Evolutionary conservation across 495 filamentous ascomycete species (phyloP).

Genomic region (Bryoglossum gracile): DNA sequence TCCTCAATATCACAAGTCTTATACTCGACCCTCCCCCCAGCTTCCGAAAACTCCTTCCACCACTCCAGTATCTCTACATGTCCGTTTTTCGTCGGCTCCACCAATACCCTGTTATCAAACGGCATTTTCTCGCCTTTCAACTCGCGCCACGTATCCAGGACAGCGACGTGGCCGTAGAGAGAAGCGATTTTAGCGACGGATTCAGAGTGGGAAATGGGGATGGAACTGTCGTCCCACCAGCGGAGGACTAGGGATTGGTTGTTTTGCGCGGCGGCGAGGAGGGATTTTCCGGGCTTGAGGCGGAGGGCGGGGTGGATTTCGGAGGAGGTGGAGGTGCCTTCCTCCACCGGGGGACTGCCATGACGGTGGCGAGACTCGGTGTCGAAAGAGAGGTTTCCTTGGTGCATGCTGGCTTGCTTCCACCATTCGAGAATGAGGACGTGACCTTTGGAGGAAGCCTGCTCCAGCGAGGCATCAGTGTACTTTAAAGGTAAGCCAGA

Average conservation of each 20-base stretch:
- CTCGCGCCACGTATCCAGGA: conserved; percentile 75
- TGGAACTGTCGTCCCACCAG: conserved; percentile 77
- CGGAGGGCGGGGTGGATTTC: conserved; percentile 35
- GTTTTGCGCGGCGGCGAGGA: conserved; percentile 72
- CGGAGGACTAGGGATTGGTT: conserved; percentile 62
- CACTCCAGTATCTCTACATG: conserved; percentile 80
- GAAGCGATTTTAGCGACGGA: conserved; percentile 76
- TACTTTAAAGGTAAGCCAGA: conserved; percentile 77
- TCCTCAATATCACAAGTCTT: conserved; percentile 95
- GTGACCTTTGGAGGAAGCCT: conserved; percentile 74
- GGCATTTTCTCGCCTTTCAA: conserved; percentile 76
- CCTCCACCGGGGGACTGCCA: neutral
- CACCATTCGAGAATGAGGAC: conserved; percentile 88
- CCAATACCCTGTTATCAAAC: conserved; percentile 83
- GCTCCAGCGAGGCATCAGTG: conserved; percentile 77
- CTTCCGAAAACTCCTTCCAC: conserved; percentile 61
- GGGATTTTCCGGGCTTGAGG: conserved; percentile 71
- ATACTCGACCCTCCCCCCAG: conserved; percentile 62
- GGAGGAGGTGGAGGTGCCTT: conserved; percentile 30
- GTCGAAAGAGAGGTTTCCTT: conserved; percentile 19
- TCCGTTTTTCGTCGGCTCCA: conserved; percentile 80
- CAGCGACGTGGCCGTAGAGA: conserved; percentile 76
- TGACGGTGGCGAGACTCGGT: conserved; percentile 20
- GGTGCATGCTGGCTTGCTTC: conserved; percentile 51
- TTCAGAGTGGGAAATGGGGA: conserved; percentile 66